Evolutionary conservation across 164 flowering plant genomes (phyloP).

Genomic region (Chloranthus sessilifolius): DNA sequence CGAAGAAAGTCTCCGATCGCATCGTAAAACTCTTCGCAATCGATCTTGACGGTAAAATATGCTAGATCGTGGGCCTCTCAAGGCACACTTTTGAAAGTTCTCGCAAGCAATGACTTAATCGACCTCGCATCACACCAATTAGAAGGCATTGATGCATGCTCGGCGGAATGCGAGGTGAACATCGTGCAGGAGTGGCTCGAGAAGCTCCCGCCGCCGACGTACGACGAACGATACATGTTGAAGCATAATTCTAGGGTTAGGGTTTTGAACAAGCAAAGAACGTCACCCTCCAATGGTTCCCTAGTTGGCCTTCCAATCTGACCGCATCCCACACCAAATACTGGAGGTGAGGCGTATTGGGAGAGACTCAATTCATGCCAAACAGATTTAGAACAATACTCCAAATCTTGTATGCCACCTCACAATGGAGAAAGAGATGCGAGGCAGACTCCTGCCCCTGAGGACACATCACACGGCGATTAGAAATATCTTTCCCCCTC

Average conservation of each 20-base stretch:
- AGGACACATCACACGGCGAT: no score
- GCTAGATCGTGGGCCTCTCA: conserved; percentile 67
- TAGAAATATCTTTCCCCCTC: no score
- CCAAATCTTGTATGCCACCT: no score
- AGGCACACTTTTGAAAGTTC: conserved; percentile 81
- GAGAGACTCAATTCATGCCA: no score
- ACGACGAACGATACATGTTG: conserved; percentile 83
- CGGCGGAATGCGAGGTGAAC: conserved; percentile 94
- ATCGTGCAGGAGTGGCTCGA: conserved; percentile 95
- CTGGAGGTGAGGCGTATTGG: no score
- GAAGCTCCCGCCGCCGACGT: conserved; percentile 62
- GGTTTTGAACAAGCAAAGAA: conserved; percentile 77
- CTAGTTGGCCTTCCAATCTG: no score
- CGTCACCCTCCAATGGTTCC: no score
- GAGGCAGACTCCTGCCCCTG: no score
- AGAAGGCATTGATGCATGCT: conserved; percentile 96
- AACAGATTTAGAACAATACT: no score
- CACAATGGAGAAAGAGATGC: no score
- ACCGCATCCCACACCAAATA: no score
- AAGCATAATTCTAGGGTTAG: conserved; percentile 51
- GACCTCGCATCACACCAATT: conserved; percentile 90
- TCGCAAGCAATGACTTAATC: conserved; percentile 62
- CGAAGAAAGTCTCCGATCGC: conserved; percentile 80
- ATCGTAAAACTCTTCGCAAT: conserved; percentile 81
- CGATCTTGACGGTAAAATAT: conserved; percentile 67